Base-by-base conservation (phyloP, 2,329 filamentous ascomycete genomes). In the Fusarium brachygibbosum region DNA sequence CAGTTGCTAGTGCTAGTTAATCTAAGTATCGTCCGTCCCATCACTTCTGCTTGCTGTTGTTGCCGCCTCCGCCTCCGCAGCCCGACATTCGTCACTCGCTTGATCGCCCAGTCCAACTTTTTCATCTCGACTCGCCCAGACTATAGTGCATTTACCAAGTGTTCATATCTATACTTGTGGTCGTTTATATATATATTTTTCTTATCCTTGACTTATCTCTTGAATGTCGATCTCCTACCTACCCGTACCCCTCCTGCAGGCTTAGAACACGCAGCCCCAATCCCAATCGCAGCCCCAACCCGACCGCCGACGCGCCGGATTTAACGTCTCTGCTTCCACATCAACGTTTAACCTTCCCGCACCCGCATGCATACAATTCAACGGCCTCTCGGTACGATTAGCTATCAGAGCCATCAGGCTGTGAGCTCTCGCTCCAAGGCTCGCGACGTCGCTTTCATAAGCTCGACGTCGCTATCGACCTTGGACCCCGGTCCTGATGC, bases 401-500 rank as follows among this genome's bases (percentile, higher is more conserved):
- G 19, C 32, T 46, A 50, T 40, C 32, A 58, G 49, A 51, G 61
- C 29, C 31, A 56, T 29, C 53, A 67, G 58, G 62, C 55, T 48
- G 55, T 44, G 58, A 50, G 70, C 61, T 62, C 54, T 48, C 61
- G 64, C 58, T 59, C 66, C 53, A 54, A 66, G 67, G 61, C 53
- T 58, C 54, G 64, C 69, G 59, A 64, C 67, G 70, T 72, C 60
- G 54, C 45, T 64, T 66, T 44, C 44, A 32, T 58, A 63, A 68
- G 56, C 56, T 65, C 58, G 64, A 56, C 68, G 59, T 63, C 64
- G 68, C 63, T 67, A 72, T 63, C 61, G 59, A 61, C 68, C 73
- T 65, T 62, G 69, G 70, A 65, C 66, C 68, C 64, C 52, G 56
- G 67, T 51, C 58, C 67, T 65, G 57, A 76, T 76, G 74, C 74